Base-by-base conservation (phyloP, 129 eudicot species). In the Artemisia tridentata region DNA sequence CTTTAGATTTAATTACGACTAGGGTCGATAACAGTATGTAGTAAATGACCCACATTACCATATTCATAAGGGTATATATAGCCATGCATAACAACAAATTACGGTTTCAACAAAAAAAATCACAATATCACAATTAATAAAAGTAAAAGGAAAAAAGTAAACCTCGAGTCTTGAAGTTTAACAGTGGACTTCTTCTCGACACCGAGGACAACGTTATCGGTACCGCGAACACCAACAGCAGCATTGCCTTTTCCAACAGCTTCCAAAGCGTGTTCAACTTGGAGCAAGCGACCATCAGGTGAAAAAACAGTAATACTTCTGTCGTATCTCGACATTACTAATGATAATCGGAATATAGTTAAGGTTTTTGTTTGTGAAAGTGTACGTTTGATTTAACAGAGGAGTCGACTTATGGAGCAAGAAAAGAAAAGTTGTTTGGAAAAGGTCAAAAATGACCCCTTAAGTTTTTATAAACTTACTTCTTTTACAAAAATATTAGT, bases 211-310 rank as follows among this genome's bases (percentile, higher is more conserved):
- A 86, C 57, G 68, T 74, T 82, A 70, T 89, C 93, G 48, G 96
- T 79, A 23, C 96, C 96, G 11, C 96, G 84, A 13, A 89, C 96
- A 48, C 96, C 96, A 59, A 89, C 92, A 84, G 90, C 92, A 76
- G 96, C 96, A 84, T 89, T 89, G 4, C 96, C 92, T 65, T 89
- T 89, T 4, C 96, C 88, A 13, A 89, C 93, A 74, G 96, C 96
- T 80, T 89, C 96, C 58, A 89, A 81, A 10, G 96, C 96, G 80
- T 86, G 86, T 62, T 89, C 96, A 12, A 89, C 96, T 63, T 86
- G 96, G 55, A 89, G 86, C 3, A 89, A 90, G 47, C 86, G 96
- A 19, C 90, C 96, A 79, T 86, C 96, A 10, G 96, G 96, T 5
- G 96, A 89, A 81, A 89, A 89, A 0, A 89, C 96, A 11, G 96